Conservation (phyloP, 2,329 filamentous ascomycete species). For the Nemania sp. region DNA sequence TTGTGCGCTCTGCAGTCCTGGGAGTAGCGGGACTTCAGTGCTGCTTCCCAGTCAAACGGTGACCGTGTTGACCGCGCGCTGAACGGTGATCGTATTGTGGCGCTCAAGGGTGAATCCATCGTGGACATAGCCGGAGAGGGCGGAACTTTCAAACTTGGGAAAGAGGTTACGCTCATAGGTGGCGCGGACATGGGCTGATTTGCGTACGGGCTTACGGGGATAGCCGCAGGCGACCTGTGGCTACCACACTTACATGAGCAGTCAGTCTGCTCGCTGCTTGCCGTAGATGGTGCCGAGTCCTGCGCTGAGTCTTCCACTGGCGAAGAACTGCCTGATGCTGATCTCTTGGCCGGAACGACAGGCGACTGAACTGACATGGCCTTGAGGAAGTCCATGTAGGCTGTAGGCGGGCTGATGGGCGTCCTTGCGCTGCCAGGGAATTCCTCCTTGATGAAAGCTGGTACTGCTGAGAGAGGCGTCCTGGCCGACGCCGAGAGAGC, state of each 20-base stretch:
- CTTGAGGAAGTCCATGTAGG: conserved; percentile 93
- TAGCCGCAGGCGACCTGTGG: conserved; percentile 52
- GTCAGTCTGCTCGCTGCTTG: conserved; percentile 59
- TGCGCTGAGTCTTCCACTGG: conserved; percentile 51
- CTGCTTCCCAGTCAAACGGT: conserved; percentile 78
- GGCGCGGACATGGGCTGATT: conserved; percentile 63
- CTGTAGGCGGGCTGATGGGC: conserved; percentile 85
- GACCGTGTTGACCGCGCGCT: conserved; percentile 68
- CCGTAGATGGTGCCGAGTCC: conserved; percentile 58
- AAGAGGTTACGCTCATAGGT: conserved; percentile 62
- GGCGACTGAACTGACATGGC: conserved; percentile 77
- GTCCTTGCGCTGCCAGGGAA: conserved; percentile 68
- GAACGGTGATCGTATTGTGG: conserved; percentile 71
- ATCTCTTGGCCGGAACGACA: conserved; percentile 59
- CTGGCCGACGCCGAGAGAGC: conserved; percentile 69
- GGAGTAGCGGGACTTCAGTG: conserved; percentile 68
- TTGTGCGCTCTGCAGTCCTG: conserved; percentile 61
- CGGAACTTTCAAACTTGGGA: conserved; percentile 75
- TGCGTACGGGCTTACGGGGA: conserved; percentile 58
- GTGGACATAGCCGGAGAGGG: conserved; percentile 72
- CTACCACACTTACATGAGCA: conserved; percentile 52
- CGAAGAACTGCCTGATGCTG: conserved; percentile 55
- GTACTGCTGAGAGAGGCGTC: conserved; percentile 68
- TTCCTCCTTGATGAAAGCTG: conserved; percentile 68
- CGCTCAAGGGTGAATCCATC: conserved; percentile 71